These are phyloP conservation scores for Cercospora sp. DNA, from an alignment of 2,329 filamentous ascomycete species.

Conservation along the genomic window DNA sequence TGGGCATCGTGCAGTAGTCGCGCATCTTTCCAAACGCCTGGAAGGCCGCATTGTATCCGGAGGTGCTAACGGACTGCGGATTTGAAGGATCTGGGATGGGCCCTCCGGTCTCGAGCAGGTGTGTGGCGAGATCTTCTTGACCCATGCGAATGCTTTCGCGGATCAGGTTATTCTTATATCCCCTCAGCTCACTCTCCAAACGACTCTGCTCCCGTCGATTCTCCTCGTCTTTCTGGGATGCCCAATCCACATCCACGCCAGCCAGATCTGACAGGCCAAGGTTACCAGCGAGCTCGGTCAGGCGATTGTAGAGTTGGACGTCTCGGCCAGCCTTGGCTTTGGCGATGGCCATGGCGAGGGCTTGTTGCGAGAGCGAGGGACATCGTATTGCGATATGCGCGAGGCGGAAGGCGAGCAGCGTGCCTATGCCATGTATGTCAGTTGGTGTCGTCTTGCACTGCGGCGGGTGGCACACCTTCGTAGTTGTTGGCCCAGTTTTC, in stretches of 20 bases:
- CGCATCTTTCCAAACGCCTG: slow-evolving; percentile 86
- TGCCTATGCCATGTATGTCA: slow-evolving; percentile 54
- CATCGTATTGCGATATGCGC: slow-evolving; percentile 78
- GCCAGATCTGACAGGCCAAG: slow-evolving; percentile 69
- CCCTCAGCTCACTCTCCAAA: slow-evolving; percentile 82
- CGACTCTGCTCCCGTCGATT: slow-evolving; percentile 70
- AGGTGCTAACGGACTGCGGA: slow-evolving; percentile 19
- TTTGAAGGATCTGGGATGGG: slow-evolving; percentile 32
- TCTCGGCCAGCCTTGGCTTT: slow-evolving; percentile 78
- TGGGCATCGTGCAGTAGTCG: slow-evolving; percentile 79
- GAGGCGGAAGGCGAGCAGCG: slow-evolving; percentile 78
- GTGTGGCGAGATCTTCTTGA: slow-evolving; percentile 84
- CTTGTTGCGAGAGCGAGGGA: slow-evolving; percentile 72
- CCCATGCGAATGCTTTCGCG: slow-evolving; percentile 95
- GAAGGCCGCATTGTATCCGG: slow-evolving; percentile 66
- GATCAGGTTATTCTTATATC: slow-evolving; percentile 94
- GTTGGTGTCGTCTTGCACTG: background rate
- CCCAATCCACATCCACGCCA: slow-evolving; percentile 69
- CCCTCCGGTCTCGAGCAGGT: slow-evolving; percentile 74
- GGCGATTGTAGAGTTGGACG: slow-evolving; percentile 67
- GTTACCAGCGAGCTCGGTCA: slow-evolving; percentile 66
- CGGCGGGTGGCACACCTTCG: slow-evolving; percentile 57
- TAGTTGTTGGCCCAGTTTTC: slow-evolving; percentile 92
- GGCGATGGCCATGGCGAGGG: slow-evolving; percentile 71
- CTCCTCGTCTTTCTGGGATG: slow-evolving; percentile 63